Percentiles rank a stretch among this genome's conserved stretches.
Conservation (phyloP, 1,139 yeast species). For the Citeromyces hawaiiensis region DNA sequence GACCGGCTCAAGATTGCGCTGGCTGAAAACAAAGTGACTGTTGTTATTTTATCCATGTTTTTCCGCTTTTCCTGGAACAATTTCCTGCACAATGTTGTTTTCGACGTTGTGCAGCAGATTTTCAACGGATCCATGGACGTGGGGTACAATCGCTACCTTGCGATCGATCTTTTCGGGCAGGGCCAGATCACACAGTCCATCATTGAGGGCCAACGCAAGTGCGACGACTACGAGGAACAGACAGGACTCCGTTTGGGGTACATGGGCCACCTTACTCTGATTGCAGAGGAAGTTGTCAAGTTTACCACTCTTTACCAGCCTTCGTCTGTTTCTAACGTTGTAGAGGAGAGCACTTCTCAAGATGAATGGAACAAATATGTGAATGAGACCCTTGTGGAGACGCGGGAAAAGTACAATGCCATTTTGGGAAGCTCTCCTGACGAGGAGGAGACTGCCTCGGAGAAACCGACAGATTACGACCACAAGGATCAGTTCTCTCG, state of each 20-base stretch:
- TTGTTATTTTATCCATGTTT: slow-evolving; percentile 70
- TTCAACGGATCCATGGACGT: slow-evolving; percentile 93
- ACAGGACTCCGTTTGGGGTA: slow-evolving; percentile 77
- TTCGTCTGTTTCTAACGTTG: slow-evolving; percentile 41
- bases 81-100: slow-evolving; percentile 91
- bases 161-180: slow-evolving; percentile 72
- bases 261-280: slow-evolving; percentile 93
- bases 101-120: slow-evolving; percentile 93
- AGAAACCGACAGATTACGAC: slow-evolving; percentile 18
- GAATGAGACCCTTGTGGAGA: slow-evolving; percentile 69
- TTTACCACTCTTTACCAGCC: slow-evolving; percentile 61
- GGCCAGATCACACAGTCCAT: slow-evolving; percentile 71
- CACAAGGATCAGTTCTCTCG: slow-evolving; percentile 50
- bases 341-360: slow-evolving; percentile 40
- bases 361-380: slow-evolving; percentile 80
- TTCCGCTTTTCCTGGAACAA: slow-evolving; percentile 96
- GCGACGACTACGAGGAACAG: slow-evolving; percentile 45
- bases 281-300: slow-evolving; percentile 95
- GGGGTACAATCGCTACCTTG: slow-evolving; percentile 78
- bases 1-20: slow-evolving; percentile 79
- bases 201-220: slow-evolving; percentile 68
- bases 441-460: slow-evolving; percentile 17
- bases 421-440: slow-evolving; percentile 76
- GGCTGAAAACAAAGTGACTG: slow-evolving; percentile 68
- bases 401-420: slow-evolving; percentile 92